These are phyloP conservation scores for Candida coleopterorum DNA, from an alignment of 805 yeast genomes.

Conservation along the genomic window DNA sequence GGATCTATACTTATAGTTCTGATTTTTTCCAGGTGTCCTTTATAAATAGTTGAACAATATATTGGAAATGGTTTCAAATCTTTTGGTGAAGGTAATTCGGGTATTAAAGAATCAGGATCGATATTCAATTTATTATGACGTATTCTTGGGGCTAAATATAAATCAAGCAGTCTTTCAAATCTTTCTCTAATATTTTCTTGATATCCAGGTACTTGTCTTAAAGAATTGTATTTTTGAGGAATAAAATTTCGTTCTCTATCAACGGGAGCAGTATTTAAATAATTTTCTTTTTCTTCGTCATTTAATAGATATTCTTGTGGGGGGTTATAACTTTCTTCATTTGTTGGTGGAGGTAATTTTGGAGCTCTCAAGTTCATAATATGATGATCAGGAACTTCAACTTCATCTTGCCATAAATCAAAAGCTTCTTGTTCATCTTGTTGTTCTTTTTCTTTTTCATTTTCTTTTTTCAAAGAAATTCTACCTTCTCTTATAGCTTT, in stretches of 20 bases:
- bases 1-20: constrained; percentile 84
- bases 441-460: constrained; percentile 51
- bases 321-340: constrained; percentile 95
- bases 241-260: constrained; percentile 77
- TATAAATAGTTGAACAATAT: constrained; percentile 73
- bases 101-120: constrained; percentile 93
- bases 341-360: constrained; percentile 90
- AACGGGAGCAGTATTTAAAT: constrained; percentile 65
- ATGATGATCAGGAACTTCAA: constrained; percentile 68
- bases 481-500: constrained; percentile 95
- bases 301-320: constrained; percentile 89
- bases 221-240: constrained; percentile 75
- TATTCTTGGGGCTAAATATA: constrained; percentile 93
- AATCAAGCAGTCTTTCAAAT: constrained; percentile 90
- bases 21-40: constrained; percentile 80
- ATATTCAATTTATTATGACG: constrained; percentile 86
- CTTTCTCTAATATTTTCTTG: constrained; percentile 79
- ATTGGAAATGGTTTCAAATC: constrained; percentile 97
- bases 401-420: constrained; percentile 78
- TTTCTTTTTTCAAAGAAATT: constrained; percentile 78
- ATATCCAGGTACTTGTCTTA: constrained; percentile 93
- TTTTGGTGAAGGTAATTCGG: constrained; percentile 94
- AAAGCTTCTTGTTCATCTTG: constrained; percentile 49
- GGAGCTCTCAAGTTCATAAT: constrained; percentile 94
- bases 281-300: constrained; percentile 68